phyloP scores from a whole-genome alignment of 352 stramenopile genomes.

The Aphanomyces astaci region DNA sequence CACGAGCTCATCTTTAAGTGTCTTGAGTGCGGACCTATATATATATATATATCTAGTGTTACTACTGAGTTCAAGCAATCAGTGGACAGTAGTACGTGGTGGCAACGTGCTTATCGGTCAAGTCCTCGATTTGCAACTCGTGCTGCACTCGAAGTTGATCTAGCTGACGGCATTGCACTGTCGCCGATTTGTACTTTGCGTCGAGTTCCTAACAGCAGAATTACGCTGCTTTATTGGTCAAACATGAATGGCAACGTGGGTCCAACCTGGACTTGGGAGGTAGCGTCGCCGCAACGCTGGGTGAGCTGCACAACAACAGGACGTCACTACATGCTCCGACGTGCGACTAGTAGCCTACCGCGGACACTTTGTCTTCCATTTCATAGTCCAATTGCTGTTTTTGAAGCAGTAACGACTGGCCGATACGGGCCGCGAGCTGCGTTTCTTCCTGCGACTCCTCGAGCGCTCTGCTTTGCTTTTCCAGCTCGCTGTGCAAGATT shows the following conservation, averaged over 20 bases:
- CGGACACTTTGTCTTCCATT: constrained; percentile 27
- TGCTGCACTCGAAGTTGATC: neutral
- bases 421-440: constrained; percentile 39
- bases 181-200: neutral
- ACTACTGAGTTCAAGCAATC: neutral
- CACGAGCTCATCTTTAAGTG: neutral
- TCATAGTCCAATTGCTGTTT: constrained; percentile 43
- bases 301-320: constrained; percentile 5
- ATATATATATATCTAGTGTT: neutral
- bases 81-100: neutral
- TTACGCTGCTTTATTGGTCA: neutral
- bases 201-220: neutral
- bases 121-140: neutral
- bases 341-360: neutral
- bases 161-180: neutral
- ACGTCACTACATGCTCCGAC: neutral
- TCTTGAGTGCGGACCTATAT: neutral
- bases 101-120: neutral
- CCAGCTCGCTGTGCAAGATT: constrained; percentile 40
- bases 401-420: constrained; percentile 40
- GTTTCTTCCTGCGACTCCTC: constrained; percentile 44
- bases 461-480: constrained; percentile 40
- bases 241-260: neutral
- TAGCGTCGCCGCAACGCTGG: neutral
- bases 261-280: neutral